Conservation (phyloP, 1,284 basidiomycete species). For the Melampsora americana region DNA sequence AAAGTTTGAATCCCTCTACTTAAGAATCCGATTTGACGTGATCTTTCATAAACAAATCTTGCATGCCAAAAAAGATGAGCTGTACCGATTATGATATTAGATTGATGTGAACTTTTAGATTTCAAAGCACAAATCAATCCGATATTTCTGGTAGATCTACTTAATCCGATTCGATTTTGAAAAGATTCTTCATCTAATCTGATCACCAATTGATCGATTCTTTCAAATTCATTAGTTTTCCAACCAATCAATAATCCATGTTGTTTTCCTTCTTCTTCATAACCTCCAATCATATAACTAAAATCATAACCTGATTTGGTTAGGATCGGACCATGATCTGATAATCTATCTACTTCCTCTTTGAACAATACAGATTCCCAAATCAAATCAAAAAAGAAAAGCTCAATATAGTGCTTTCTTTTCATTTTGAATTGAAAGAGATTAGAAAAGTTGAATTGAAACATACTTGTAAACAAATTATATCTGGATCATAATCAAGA, state of each 20-base stretch:
- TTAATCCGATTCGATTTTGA: slow-evolving; percentile 6
- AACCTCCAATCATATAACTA: slow-evolving; percentile 34
- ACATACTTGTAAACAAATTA: slow-evolving; percentile 35
- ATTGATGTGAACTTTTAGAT: background rate
- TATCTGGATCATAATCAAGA: slow-evolving; percentile 29
- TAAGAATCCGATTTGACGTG: slow-evolving; percentile 30
- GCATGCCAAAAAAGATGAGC: slow-evolving; percentile 41
- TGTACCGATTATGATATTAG: slow-evolving; percentile 19
- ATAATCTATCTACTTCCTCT: slow-evolving; percentile 37
- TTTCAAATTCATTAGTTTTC: background rate
- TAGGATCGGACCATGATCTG: slow-evolving; percentile 15
- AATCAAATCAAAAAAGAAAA: too few relatives aligned
- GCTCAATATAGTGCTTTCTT: background rate
- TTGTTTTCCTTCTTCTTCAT: slow-evolving; percentile 40
- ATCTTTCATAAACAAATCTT: slow-evolving; percentile 27
- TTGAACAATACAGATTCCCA: background rate
- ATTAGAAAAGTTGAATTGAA: background rate
- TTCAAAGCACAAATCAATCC: slow-evolving; percentile 13
- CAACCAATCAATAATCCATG: slow-evolving; percentile 40
- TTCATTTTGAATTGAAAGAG: background rate
- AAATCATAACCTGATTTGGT: slow-evolving; percentile 17
- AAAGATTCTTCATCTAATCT: slow-evolving; percentile 30
- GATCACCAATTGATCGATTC: background rate
- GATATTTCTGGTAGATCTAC: slow-evolving; percentile 29
- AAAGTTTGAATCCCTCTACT: background rate